Conservation (phyloP, 768 basidiomycete genomes). For the Boletus fagicola region DNA sequence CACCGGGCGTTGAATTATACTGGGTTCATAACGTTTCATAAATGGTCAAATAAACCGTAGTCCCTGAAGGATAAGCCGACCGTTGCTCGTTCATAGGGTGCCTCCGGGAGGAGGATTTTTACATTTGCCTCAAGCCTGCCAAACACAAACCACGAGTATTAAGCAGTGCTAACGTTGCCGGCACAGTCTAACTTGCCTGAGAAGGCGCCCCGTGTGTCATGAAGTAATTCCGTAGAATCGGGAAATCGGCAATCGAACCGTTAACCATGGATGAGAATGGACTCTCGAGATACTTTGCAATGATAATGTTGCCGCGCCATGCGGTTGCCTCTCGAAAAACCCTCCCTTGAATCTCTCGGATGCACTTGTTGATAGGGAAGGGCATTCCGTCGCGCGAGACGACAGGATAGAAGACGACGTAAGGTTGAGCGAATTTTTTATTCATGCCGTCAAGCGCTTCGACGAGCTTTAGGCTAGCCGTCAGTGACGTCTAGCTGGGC, state of each 20-base stretch:
- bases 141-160: slow-evolving; percentile 23
- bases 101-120: slow-evolving; percentile 6
- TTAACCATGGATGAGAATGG: slow-evolving; percentile 57
- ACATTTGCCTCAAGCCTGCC: slow-evolving; percentile 28
- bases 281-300: slow-evolving; percentile 62
- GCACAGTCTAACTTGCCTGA: slow-evolving; percentile 35
- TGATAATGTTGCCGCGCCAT: slow-evolving; percentile 79
- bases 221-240: slow-evolving; percentile 77
- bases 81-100: background rate
- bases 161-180: slow-evolving; percentile 10
- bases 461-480: slow-evolving; percentile 48
- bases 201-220: slow-evolving; percentile 58
- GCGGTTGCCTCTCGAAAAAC: slow-evolving; percentile 59
- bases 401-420: slow-evolving; percentile 77
- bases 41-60: slow-evolving; percentile 23
- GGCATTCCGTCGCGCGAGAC: slow-evolving; percentile 78
- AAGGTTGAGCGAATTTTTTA: slow-evolving; percentile 72
- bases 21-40: slow-evolving; percentile 24
- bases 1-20: background rate
- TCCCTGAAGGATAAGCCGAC: slow-evolving; percentile 18
- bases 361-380: slow-evolving; percentile 75
- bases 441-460: slow-evolving; percentile 80
- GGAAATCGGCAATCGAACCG: slow-evolving; percentile 81
- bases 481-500: slow-evolving; percentile 18
- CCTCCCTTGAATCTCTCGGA: slow-evolving; percentile 70